Percentiles rank a stretch among this genome's conserved stretches.
Evolutionary conservation across 2,329 filamentous ascomycete species (phyloP).

Genomic region (Fusarium temperatum): DNA sequence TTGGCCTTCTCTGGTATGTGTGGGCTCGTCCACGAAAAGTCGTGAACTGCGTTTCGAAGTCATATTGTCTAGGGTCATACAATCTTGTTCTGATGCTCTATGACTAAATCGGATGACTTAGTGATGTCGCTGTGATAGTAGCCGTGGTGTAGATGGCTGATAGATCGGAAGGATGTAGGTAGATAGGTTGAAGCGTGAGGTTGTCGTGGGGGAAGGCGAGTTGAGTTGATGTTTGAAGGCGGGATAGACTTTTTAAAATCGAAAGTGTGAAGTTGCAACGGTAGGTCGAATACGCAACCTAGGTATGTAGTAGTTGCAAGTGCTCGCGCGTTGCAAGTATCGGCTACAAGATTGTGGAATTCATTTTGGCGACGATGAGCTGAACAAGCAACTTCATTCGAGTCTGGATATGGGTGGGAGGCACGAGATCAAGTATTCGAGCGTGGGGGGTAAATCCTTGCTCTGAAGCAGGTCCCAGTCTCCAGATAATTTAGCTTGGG

Average conservation of each 20-base stretch:
- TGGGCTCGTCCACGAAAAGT: slow-evolving; percentile 32
- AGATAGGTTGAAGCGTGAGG: slow-evolving; percentile 9
- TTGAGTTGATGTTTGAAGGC: slow-evolving; percentile 1
- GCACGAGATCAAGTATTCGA: slow-evolving; percentile 37
- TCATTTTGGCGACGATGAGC: slow-evolving; percentile 40
- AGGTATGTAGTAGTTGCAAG: slow-evolving; percentile 14
- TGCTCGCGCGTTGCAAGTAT: slow-evolving; percentile 36
- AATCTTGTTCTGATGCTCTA: not conserved
- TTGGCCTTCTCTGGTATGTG: slow-evolving; percentile 16
- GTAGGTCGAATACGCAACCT: slow-evolving; percentile 30
- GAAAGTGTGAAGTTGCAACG: not conserved
- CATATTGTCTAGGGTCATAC: slow-evolving; percentile 26
- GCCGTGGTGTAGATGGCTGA: not conserved
- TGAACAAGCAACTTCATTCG: slow-evolving; percentile 40
- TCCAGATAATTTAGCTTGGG: slow-evolving; percentile 3
- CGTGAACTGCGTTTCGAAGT: slow-evolving; percentile 38
- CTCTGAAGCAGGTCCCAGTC: slow-evolving; percentile 10
- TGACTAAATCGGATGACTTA: not conserved
- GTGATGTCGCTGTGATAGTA: not conserved
- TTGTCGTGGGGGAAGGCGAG: slow-evolving; percentile 20
- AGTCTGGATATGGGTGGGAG: slow-evolving; percentile 9
- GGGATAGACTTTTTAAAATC: slow-evolving; percentile 14
- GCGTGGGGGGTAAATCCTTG: slow-evolving; percentile 36
- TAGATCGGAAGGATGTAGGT: slow-evolving; percentile 5
- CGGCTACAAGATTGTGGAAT: slow-evolving; percentile 36